Percentiles rank a stretch among this genome's conserved stretches.
These are phyloP conservation scores for Calendula officinalis DNA, from an alignment of 129 eudicot species.

Conservation along the genomic window DNA sequence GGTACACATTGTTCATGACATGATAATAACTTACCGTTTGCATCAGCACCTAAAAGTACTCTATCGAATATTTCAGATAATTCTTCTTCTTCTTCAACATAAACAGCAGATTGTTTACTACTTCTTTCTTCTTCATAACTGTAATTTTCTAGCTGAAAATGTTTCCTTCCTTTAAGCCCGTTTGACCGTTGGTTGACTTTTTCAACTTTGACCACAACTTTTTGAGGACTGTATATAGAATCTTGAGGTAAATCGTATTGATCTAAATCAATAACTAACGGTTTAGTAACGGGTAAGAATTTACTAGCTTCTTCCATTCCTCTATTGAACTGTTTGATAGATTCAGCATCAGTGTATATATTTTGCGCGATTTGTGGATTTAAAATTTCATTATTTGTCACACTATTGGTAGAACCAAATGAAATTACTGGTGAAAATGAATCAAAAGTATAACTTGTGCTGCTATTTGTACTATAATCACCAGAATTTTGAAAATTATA, in stretches of 20 bases:
- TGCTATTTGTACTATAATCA: conserved; percentile 49
- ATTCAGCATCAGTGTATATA: conserved; percentile 53
- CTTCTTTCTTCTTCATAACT: conserved; percentile 63
- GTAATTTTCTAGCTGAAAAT: conserved; percentile 48
- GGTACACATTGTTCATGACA: conserved; percentile 12
- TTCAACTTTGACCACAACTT: conserved; percentile 41
- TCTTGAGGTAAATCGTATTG: conserved; percentile 52
- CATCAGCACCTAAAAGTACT: conserved; percentile 52
- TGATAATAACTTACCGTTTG: conserved; percentile 15
- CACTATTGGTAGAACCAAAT: conserved; percentile 34
- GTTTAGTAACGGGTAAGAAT: conserved; percentile 57
- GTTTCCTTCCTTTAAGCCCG: conserved; percentile 55
- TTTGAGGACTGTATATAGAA: conserved; percentile 24
- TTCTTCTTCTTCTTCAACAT: conserved; percentile 46
- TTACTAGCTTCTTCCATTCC: conserved; percentile 95
- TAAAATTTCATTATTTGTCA: conserved; percentile 27
- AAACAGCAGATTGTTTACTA: conserved; percentile 69
- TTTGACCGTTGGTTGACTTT: conserved; percentile 41
- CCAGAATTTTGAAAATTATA: conserved; percentile 41
- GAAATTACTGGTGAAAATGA: conserved; percentile 29
- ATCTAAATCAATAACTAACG: conserved; percentile 66
- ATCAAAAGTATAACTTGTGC: conserved; percentile 40
- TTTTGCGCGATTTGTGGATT: conserved; percentile 34
- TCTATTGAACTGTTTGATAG: conserved; percentile 64
- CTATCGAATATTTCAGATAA: conserved; percentile 70